Conservation (phyloP, 2,329 filamentous ascomycete genomes). For the Exophiala alcalophila region DNA sequence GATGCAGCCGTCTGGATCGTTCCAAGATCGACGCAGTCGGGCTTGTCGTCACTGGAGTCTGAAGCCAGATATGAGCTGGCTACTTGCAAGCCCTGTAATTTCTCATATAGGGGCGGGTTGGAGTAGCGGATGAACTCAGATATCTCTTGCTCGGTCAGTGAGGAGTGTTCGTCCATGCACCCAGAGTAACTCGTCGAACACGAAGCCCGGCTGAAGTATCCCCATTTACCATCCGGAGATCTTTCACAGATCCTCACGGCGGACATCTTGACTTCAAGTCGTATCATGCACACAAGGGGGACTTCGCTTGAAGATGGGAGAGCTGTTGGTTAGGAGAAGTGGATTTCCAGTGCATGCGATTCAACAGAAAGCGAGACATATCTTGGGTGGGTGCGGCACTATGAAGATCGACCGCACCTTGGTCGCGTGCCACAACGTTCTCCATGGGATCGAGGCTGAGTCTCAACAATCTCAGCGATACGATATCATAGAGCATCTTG, state of each 20-base stretch:
- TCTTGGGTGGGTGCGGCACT: no score
- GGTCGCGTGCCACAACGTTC: no score
- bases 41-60: not conserved
- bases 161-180: slow-evolving; percentile 8
- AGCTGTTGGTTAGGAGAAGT: no score
- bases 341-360: no score
- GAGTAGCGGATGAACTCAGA: slow-evolving; percentile 9
- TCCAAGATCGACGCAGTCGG: not conserved
- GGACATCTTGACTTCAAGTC: not conserved
- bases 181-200: slow-evolving; percentile 13
- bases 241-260: not conserved
- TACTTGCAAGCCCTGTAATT: slow-evolving; percentile 6
- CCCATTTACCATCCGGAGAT: slow-evolving; percentile 1
- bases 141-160: slow-evolving; percentile 14
- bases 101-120: slow-evolving; percentile 11
- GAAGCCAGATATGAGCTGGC: slow-evolving; percentile 10
- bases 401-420: no score
- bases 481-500: no score
- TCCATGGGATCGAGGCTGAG: no score
- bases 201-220: slow-evolving; percentile 16
- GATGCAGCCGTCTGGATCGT: not conserved
- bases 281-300: no score
- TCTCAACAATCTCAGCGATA: no score
- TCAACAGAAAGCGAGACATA: no score
- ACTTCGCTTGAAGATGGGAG: no score